phyloP scores from a whole-genome alignment of 23 red algal species.

The Chondrus crispus region DNA sequence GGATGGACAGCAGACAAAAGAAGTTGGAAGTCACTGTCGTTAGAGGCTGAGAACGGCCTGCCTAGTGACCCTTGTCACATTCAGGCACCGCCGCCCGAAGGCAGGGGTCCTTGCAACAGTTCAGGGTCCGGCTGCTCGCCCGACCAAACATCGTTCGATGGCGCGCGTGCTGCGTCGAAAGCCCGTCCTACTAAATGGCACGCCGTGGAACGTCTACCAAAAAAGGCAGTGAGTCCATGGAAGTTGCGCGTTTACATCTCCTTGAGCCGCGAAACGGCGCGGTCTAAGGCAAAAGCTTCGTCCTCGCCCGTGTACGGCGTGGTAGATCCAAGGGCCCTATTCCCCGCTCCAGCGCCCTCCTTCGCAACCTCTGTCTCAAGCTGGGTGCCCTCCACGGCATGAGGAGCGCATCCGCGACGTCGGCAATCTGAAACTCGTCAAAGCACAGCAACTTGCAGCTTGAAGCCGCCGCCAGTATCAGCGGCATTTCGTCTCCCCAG shows the following conservation, averaged over 20 bases:
- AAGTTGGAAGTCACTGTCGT: too few species aligned
- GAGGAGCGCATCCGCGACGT: constrained; percentile 89
- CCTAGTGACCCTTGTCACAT: too few species aligned
- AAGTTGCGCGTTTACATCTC: constrained; percentile 55
- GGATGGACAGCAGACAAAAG: too few species aligned
- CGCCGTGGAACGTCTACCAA: neutral
- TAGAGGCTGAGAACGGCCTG: too few species aligned
- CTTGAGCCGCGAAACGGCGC: constrained; percentile 62
- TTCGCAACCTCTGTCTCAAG: constrained; percentile 64
- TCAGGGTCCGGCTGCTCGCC: too few species aligned
- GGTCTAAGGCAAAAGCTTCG: constrained; percentile 56
- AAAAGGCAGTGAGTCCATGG: neutral
- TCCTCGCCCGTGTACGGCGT: constrained; percentile 64
- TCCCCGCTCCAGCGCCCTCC: constrained; percentile 44
- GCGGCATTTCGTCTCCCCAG: constrained; percentile 38
- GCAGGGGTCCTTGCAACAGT: too few species aligned
- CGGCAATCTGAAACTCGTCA: constrained; percentile 96
- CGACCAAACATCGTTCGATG: too few species aligned
- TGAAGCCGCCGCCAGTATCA: constrained; percentile 33
- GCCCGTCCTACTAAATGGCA: too few species aligned
- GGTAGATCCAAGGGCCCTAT: constrained; percentile 11
- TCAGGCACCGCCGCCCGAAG: too few species aligned
- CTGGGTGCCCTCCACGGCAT: constrained; percentile 70
- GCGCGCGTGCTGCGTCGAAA: too few species aligned
- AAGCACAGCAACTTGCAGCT: constrained; percentile 95